phyloP scores from a whole-genome alignment of 345 rosid genomes.

The Ceriops decandra region DNA sequence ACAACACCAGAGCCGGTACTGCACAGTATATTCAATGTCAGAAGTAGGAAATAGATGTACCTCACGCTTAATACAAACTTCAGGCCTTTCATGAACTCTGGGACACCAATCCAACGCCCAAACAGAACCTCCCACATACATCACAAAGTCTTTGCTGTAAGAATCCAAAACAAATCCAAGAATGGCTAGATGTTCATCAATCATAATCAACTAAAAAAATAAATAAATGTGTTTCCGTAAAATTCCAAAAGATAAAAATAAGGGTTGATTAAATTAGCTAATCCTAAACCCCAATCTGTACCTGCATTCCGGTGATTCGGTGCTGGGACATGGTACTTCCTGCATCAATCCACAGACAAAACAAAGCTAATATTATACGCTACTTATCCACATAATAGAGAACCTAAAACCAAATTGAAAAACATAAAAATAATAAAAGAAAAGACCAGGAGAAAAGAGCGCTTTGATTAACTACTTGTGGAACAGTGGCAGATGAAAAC shows the following conservation, averaged over 20 bases:
- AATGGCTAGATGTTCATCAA: neutral
- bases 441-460: neutral
- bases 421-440: neutral
- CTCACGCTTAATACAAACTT: constrained; percentile 55
- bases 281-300: constrained; percentile 15
- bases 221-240: neutral
- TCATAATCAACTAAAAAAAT: neutral
- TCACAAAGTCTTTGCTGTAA: constrained; percentile 77
- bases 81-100: constrained; percentile 43
- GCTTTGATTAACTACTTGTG: constrained; percentile 42
- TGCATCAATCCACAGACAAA: constrained; percentile 20
- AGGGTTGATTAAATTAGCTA: neutral
- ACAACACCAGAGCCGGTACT: neutral
- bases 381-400: neutral
- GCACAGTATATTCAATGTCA: neutral
- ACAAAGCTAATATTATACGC: neutral
- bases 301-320: constrained; percentile 38
- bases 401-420: neutral
- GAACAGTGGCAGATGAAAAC: constrained; percentile 75
- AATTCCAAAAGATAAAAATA: neutral
- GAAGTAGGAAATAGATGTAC: constrained; percentile 30
- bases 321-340: constrained; percentile 15
- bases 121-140: constrained; percentile 83
- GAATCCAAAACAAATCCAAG: constrained; percentile 12
- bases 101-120: constrained; percentile 99